Conservation (phyloP, 306 rosid genomes). For the Acmispon strigosus region DNA sequence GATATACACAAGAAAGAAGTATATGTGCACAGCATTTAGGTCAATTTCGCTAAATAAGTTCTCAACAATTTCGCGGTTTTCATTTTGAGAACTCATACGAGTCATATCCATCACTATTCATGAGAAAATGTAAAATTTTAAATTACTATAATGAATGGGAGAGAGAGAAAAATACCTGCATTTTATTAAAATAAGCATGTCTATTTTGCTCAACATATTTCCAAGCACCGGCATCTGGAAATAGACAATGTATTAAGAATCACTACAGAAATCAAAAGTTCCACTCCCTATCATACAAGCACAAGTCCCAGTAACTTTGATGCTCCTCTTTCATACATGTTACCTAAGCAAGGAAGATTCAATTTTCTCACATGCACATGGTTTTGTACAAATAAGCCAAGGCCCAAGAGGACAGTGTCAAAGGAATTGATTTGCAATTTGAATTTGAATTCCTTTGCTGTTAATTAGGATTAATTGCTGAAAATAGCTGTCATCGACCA, state of each 20-base stretch:
- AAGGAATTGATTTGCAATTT: too few relatives aligned
- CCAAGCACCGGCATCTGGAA: constrained; percentile 87
- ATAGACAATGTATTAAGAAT: constrained; percentile 23
- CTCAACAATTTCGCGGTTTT: neutral
- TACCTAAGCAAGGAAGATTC: neutral
- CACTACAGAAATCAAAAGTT: neutral
- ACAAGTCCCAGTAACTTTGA: neutral
- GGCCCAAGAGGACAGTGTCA: too few relatives aligned
- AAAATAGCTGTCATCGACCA: too few relatives aligned
- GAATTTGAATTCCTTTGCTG: too few relatives aligned
- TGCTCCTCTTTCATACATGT: neutral
- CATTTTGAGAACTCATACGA: neutral
- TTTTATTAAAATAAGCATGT: constrained; percentile 82
- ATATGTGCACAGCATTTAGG: neutral
- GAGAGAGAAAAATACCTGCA: constrained; percentile 58
- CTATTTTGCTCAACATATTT: constrained; percentile 70
- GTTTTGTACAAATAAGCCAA: neutral
- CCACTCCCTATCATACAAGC: neutral
- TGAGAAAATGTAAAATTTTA: neutral
- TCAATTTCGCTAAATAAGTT: constrained; percentile 8
- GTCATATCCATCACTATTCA: neutral
- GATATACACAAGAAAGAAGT: neutral
- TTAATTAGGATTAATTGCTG: too few relatives aligned
- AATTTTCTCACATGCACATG: neutral
- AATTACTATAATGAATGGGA: neutral